Conservation (phyloP, 176 grass and related monocot genomes). For the Rhipidocladum racemiflorum region DNA sequence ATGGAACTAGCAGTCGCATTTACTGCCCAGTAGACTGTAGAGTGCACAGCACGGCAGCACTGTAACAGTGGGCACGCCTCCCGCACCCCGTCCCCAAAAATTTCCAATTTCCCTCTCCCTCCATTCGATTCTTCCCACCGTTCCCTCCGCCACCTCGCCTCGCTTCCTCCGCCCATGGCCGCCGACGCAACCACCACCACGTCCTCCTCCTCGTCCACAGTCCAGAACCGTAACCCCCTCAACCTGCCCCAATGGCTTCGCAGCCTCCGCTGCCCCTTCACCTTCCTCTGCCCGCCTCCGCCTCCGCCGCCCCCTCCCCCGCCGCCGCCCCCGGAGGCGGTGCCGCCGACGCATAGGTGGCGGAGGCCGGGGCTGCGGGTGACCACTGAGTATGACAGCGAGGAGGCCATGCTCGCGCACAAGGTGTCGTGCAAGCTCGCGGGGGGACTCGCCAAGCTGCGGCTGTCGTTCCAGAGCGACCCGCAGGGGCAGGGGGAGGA, state of each 20-base stretch:
- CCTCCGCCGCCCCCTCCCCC: neutral
- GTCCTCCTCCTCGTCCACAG: neutral
- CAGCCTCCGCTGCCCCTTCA: conserved; percentile 30
- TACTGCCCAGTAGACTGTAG: neutral
- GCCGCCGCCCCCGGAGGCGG: neutral
- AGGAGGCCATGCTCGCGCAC: conserved; percentile 55
- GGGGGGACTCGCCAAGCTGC: conserved; percentile 80
- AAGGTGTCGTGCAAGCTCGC: conserved; percentile 93
- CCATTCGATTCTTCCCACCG: conserved; percentile 31
- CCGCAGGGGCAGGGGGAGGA: conserved; percentile 27
- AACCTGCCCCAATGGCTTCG: conserved; percentile 37
- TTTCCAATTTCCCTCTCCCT: conserved; percentile 25
- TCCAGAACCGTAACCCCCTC: conserved; percentile 29
- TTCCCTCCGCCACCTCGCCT: conserved; percentile 26
- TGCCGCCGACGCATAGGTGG: neutral
- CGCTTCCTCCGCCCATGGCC: conserved; percentile 33
- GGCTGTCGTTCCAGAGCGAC: conserved; percentile 83
- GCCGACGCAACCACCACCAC: neutral
- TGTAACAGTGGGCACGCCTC: neutral
- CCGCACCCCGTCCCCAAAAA: neutral
- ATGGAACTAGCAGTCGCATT: neutral
- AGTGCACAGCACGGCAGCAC: neutral
- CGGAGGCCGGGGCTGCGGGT: conserved; percentile 47
- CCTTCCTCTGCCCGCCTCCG: conserved; percentile 40
- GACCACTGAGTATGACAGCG: conserved; percentile 89